Evolutionary conservation across 768 basidiomycete species (phyloP), one percentile per base, ranked within the genome.

Genomic region (Lentinula detonsa): DNA sequence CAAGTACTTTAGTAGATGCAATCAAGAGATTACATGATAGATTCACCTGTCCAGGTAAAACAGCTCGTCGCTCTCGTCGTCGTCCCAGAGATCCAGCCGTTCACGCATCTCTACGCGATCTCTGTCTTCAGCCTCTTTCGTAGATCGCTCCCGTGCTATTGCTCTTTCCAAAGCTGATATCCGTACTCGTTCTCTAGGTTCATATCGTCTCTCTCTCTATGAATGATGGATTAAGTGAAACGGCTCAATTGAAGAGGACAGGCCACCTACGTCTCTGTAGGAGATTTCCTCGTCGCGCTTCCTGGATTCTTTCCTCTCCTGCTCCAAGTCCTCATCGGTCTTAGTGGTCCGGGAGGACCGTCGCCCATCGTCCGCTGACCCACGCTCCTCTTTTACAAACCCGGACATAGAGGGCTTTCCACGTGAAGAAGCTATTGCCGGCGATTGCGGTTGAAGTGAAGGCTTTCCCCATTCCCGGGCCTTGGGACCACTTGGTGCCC

Each of bases 191-290:
- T 99, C 97, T 60, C 93, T 82, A 9, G 87, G 86, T 67, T 98
- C 96, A 51, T 95, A 95, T n/a, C 92, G 85, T 7, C 95, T 86
- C 71, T 98, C 95, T 50, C 94, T 87, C 94, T 98, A 11, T 43
- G 63, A 60, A 28, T 49, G 56, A 68, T 35, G 42, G 61, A 16
- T 56, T 59, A 60, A 45, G 11, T 5, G 43, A 13, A 35, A 39
- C 3, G 16, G 42, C 9, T n/a, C 45, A 52, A 39, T 31, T 3
- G 34, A 18, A 59, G 61, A 13, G 42, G 54, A 50, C 31, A 50
- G 35, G 31, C 48, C 15, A 84, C 90, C 74, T 69, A 94, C 95
- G 73, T 94, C 93, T 70, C 86, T 80, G 73, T 93, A 93, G 4
- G 92, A 90, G 43, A 85, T 78, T 61, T 96, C 95, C 67, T 91